phyloP scores from a whole-genome alignment of 2,329 filamentous ascomycete genomes.

The Pyrenochaeta sp. region DNA sequence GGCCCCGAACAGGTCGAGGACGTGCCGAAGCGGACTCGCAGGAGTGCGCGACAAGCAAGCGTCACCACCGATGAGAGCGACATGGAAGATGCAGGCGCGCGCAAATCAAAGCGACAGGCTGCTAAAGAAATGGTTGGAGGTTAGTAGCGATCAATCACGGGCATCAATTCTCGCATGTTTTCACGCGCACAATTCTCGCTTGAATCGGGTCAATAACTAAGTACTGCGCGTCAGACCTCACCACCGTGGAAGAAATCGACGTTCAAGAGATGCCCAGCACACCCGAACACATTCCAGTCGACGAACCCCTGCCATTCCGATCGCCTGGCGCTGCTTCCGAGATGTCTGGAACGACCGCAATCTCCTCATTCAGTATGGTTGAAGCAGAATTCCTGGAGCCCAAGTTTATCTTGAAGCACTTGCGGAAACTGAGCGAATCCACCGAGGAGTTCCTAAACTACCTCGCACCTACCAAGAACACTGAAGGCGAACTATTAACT shows the following conservation, averaged over 20 bases:
- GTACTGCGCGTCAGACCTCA: conserved; percentile 35
- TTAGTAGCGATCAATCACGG: conserved; percentile 35
- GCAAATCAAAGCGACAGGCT: conserved; percentile 27
- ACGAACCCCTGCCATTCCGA: conserved; percentile 19
- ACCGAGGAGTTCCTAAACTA: conserved; percentile 39
- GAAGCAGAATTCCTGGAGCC: conserved; percentile 53
- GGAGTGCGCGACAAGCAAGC: conserved; percentile 38
- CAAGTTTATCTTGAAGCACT: conserved; percentile 50
- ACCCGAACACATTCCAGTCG: conserved; percentile 20
- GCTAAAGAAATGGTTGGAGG: conserved; percentile 35
- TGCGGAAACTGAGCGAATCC: conserved; percentile 47
- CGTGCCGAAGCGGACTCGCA: conserved; percentile 27
- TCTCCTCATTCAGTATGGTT: conserved; percentile 55
- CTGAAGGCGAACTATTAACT: too few relatives aligned
- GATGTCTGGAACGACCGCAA: conserved; percentile 57
- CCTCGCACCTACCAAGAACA: conserved; percentile 38
- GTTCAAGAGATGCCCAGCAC: conserved; percentile 32
- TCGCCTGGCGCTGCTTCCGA: conserved; percentile 50
- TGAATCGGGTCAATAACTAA: conserved; percentile 22
- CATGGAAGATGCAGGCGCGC: conserved; percentile 21
- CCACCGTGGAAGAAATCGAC: conserved; percentile 40
- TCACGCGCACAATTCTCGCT: too few relatives aligned
- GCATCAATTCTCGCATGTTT: not conserved
- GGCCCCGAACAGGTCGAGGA: conserved; percentile 38
- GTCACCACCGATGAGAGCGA: conserved; percentile 37